Conservation (phyloP, 1,139 yeast genomes). For the Yamadazyma dushanensis region DNA sequence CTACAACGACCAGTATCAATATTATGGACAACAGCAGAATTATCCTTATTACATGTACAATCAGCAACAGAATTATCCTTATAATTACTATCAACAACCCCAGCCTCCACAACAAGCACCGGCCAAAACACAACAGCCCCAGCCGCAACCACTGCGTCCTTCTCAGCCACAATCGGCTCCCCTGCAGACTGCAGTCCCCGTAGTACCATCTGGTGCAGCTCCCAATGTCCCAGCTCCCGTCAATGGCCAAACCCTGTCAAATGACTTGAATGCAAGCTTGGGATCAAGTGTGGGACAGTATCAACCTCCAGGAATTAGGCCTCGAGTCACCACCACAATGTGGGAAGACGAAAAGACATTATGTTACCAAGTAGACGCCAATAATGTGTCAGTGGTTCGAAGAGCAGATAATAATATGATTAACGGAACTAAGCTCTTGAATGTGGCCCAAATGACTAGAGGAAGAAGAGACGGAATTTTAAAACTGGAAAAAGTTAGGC, state of each 20-base stretch:
- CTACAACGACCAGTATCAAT: conserved; percentile 16
- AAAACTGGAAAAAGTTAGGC: conserved; percentile 84
- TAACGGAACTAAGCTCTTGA: conserved; percentile 80
- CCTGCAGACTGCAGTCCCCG: background rate
- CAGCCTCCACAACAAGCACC: conserved; percentile 6
- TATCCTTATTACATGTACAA: conserved; percentile 20
- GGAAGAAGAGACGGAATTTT: conserved; percentile 61
- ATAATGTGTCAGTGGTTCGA: conserved; percentile 86
- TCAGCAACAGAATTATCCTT: conserved; percentile 18
- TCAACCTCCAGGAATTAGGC: conserved; percentile 61
- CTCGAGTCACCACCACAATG: conserved; percentile 89
- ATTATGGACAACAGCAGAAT: conserved; percentile 19
- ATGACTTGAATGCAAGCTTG: conserved; percentile 2
- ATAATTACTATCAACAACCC: conserved; percentile 14
- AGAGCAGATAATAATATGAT: conserved; percentile 93
- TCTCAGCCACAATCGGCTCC: background rate
- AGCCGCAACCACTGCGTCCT: background rate
- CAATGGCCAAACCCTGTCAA: conserved; percentile 1
- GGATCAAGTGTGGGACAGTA: conserved; percentile 44
- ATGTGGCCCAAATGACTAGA: conserved; percentile 57
- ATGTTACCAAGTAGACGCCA: conserved; percentile 94
- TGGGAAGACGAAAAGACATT: conserved; percentile 97
- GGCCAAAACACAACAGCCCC: conserved; percentile 1
- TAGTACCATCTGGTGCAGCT: conserved; percentile 1
- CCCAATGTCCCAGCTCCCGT: conserved; percentile 2